Conservation (phyloP, 345 rosid genomes). For the Citrus australasica region DNA sequence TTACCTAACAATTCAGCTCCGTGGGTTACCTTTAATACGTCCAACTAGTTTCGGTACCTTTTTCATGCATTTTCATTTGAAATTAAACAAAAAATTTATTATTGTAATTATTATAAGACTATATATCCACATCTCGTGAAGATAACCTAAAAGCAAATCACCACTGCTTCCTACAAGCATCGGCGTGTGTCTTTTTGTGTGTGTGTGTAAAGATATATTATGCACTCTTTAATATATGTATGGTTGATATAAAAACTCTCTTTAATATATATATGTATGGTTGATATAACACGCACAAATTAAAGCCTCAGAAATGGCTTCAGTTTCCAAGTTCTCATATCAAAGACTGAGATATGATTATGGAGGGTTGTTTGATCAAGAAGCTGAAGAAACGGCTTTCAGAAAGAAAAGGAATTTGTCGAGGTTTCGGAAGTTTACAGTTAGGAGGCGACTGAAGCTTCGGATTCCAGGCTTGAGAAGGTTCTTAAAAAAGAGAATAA, state of each 20-base stretch:
- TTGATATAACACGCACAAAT: neutral
- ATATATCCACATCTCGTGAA: too few species aligned
- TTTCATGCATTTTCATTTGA: neutral
- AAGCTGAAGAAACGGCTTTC: constrained; percentile 9
- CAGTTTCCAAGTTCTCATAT: constrained; percentile 19
- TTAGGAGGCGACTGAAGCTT: constrained; percentile 20
- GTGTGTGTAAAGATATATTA: too few species aligned
- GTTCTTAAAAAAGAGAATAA: constrained; percentile 20
- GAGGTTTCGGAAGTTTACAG: constrained; percentile 1
- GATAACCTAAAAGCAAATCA: neutral
- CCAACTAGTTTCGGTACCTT: neutral
- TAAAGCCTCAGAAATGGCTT: constrained; percentile 13
- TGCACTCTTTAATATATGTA: too few species aligned
- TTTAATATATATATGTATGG: neutral
- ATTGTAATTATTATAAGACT: too few species aligned
- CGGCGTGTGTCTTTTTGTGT: too few species aligned
- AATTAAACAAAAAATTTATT: too few species aligned
- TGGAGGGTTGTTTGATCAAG: constrained; percentile 8
- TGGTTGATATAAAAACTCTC: too few species aligned
- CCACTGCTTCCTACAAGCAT: neutral
- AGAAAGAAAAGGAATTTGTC: constrained; percentile 10
- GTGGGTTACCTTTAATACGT: neutral
- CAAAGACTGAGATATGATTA: constrained; percentile 13
- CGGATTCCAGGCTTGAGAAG: constrained; percentile 20
- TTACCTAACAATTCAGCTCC: neutral